Base-by-base conservation (phyloP, 768 basidiomycete species). In the Mycena floridula region DNA sequence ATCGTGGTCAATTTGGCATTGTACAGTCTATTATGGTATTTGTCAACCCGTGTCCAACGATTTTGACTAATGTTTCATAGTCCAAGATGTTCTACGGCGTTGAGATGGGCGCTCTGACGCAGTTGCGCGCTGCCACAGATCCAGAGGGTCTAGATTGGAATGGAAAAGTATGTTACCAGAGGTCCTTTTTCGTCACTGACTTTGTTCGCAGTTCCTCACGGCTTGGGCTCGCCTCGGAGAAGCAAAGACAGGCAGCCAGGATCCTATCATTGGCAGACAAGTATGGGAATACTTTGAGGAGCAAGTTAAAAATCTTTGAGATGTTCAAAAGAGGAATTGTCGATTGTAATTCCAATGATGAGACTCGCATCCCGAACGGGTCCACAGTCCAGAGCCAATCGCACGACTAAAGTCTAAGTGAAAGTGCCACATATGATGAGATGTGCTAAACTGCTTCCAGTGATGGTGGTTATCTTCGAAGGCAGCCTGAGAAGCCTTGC, bases 121-220 rank as follows among this genome's bases (percentile, higher is more conserved):
- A 61, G 39, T 51, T 68, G n/a, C 71, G 62, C 45, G 65, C 67
- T 6, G 70, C 62, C 1, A 69, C 65, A 15, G 51, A 66, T 44
- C 64, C 65, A 1, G 66, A 70, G 39, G 61, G 57, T 7, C 57
- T 48, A 2, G 56, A 53, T 4, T 48, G 60, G 0, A 62, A 64
- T 37, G 72, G 74, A 1, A 55, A 67, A 53, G 70, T 70, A 22
- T n/a, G n/a, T n/a, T n/a, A n/a, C n/a, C n/a, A 15, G 27, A 5
- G 11, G 7, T 20, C 5, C 28, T 21, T 41, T 39, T 22, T 16
- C 5, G 13, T 15, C 21, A n/a, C n/a, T 28, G 21, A 5, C 15
- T 18, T 20, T 13, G 16, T 22, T 46, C 27, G 16, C 16, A 52
- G 50, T 52, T 49, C 38, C 48, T 49, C 8, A 40, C 42, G 3